Evolutionary conservation across 169 alveolate genomes (phyloP), one percentile per base, ranked within the genome.

Genomic region (Plasmodium adleri): DNA sequence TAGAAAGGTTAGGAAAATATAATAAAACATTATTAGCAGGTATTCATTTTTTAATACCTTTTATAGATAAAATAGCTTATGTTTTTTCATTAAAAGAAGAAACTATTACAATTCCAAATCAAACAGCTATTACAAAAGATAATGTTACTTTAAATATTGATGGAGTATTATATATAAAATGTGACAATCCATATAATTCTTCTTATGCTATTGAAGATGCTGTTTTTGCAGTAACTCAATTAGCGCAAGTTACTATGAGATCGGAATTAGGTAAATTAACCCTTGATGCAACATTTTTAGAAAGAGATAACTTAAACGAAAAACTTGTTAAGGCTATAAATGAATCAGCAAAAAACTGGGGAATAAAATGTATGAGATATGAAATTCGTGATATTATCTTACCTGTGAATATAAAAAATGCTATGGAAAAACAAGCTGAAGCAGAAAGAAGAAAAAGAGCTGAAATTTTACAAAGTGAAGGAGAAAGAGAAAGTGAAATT

Each of bases 231-330:
- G 96, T 98, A 64, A 96, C 96, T 22, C 98, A 96, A 70, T 92
- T 98, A 72, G 99, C 99, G 5, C 97, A 98, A 91, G 97, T 99
- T n/a, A 96, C 99, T 13, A 97, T 97, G 99, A 93, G 99, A 71
- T 96, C 99, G 45, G 99, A 98, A 74, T 93, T 98, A 70, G 99
- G 99, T 20, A 97, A 97, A 87, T 94, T 97, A n/a, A 96, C 99
- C 3, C 94, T 98, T 54, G 99, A 97, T 92, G 87, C 97, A 68
- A 98, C 99, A 9, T 98, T 98, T 75, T 98, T 97, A 75, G 99
- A 97, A 88, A 85, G 99, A 59, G 99, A 97, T 50, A 94, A 95
- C 54, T 94, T 98, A 49, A 98, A 98, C 88, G 87, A 94, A 32
- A 93, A 91, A 59, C 97, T 98, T 73, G 98, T 98, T 20, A 95